Conservation (phyloP, 2,329 filamentous ascomycete species). For the Neofusicoccum ribis region DNA sequence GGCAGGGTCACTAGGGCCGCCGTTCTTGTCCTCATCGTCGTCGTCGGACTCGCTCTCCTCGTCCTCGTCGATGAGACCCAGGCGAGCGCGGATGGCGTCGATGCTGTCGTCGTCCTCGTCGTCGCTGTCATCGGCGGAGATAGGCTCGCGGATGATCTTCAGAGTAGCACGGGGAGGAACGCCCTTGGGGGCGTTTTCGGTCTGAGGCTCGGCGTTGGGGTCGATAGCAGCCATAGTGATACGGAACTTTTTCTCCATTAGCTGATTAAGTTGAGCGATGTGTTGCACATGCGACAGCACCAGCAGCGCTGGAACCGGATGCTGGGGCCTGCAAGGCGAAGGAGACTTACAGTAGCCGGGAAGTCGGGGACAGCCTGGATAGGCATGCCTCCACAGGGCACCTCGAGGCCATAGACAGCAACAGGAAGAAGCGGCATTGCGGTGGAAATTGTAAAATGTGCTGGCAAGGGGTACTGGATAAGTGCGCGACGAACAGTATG, state of each 20-base stretch:
- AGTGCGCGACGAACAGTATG: not conserved
- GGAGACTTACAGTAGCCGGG: slow-evolving; percentile 75
- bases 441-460: not conserved
- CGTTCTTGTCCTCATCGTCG: slow-evolving; percentile 71
- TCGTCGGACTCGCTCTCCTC: slow-evolving; percentile 40
- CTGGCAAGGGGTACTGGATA: slow-evolving; percentile 16
- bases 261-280: slow-evolving; percentile 11
- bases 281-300: slow-evolving; percentile 13
- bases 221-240: slow-evolving; percentile 99
- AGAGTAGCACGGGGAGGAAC: slow-evolving; percentile 72
- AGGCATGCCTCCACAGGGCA: slow-evolving; percentile 80
- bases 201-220: slow-evolving; percentile 67
- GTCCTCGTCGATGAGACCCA: slow-evolving; percentile 38
- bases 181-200: slow-evolving; percentile 42
- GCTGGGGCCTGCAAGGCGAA: not conserved
- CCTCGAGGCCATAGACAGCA: slow-evolving; percentile 88
- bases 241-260: slow-evolving; percentile 67
- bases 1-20: slow-evolving; percentile 85
- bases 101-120: slow-evolving; percentile 55
- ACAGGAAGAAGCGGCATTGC: slow-evolving; percentile 54
- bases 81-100: slow-evolving; percentile 41
- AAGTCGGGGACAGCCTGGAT: slow-evolving; percentile 77
- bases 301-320: not conserved
- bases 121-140: slow-evolving; percentile 60
- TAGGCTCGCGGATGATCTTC: slow-evolving; percentile 79